phyloP scores from a whole-genome alignment of 257 asterid species.

The Forsythia suspensa region DNA sequence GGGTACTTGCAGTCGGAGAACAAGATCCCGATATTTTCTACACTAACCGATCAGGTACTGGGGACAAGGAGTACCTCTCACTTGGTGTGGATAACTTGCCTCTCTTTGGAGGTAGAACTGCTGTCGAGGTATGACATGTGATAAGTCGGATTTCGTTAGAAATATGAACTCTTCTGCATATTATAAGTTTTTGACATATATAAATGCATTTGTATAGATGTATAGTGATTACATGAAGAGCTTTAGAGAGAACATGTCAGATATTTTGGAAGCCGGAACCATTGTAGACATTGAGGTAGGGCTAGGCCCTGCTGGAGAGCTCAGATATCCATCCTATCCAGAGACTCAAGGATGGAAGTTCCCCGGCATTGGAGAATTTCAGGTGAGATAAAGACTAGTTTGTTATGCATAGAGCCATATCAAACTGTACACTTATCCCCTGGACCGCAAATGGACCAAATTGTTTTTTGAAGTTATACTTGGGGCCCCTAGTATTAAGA shows the following conservation, averaged over 20 bases:
- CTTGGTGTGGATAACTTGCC: constrained; percentile 69
- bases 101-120: constrained; percentile 64
- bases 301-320: constrained; percentile 89
- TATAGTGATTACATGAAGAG: constrained; percentile 77
- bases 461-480: no score
- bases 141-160: neutral
- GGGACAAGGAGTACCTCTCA: constrained; percentile 62
- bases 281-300: constrained; percentile 83
- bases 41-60: constrained; percentile 49
- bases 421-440: no score
- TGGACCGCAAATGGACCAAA: no score
- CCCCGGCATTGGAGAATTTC: constrained; percentile 89
- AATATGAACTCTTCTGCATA: neutral
- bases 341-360: constrained; percentile 74
- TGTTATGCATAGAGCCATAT: no score
- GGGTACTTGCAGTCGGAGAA: constrained; percentile 59
- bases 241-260: constrained; percentile 68
- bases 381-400: constrained; percentile 37
- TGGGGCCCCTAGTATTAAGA: no score
- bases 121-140: constrained; percentile 51
- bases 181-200: neutral
- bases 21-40: constrained; percentile 62
- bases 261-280: constrained; percentile 49
- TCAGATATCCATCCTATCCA: constrained; percentile 78
- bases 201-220: constrained; percentile 35